Percentiles rank a stretch among this genome's conserved stretches.
Evolutionary conservation across 1,284 basidiomycete genomes (phyloP).

Genomic region (Xanthoconium separans): DNA sequence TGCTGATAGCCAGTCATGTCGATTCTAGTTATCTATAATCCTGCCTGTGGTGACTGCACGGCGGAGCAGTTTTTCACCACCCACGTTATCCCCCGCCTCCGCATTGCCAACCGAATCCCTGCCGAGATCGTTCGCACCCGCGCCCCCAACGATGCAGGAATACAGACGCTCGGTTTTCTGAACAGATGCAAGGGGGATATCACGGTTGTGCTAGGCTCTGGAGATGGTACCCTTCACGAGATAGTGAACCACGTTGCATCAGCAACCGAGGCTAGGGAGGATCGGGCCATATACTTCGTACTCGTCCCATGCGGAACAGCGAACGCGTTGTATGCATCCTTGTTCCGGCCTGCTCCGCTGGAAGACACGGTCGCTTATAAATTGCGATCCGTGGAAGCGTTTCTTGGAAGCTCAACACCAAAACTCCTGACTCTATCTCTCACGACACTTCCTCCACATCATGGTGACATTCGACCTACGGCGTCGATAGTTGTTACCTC

Average conservation of each 20-base stretch:
- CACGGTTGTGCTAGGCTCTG: slow-evolving; percentile 69
- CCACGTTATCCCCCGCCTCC: slow-evolving; percentile 67
- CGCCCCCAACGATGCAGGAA: slow-evolving; percentile 56
- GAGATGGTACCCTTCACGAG: slow-evolving; percentile 91
- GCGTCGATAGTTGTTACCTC: slow-evolving; percentile 68
- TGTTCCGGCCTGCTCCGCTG: slow-evolving; percentile 45
- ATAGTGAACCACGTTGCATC: slow-evolving; percentile 63
- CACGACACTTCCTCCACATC: slow-evolving; percentile 42
- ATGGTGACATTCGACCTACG: slow-evolving; percentile 24
- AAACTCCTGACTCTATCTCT: slow-evolving; percentile 59
- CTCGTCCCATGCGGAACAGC: slow-evolving; percentile 88
- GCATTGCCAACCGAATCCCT: slow-evolving; percentile 36
- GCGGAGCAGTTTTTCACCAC: slow-evolving; percentile 51
- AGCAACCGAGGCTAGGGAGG: slow-evolving; percentile 27
- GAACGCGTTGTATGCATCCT: slow-evolving; percentile 82
- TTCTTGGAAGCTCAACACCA: slow-evolving; percentile 37
- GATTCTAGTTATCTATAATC: slow-evolving; percentile 52
- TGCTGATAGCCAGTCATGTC: slow-evolving; percentile 32
- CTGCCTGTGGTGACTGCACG: slow-evolving; percentile 43
- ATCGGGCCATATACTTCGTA: slow-evolving; percentile 40
- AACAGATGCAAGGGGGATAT: slow-evolving; percentile 30
- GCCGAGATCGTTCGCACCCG: slow-evolving; percentile 52
- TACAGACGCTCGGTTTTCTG: slow-evolving; percentile 47
- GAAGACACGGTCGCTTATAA: slow-evolving; percentile 39
- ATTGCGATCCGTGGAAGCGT: slow-evolving; percentile 54